phyloP scores from a whole-genome alignment of 2,329 filamentous ascomycete genomes.

The Pestalotiopsis sp. region DNA sequence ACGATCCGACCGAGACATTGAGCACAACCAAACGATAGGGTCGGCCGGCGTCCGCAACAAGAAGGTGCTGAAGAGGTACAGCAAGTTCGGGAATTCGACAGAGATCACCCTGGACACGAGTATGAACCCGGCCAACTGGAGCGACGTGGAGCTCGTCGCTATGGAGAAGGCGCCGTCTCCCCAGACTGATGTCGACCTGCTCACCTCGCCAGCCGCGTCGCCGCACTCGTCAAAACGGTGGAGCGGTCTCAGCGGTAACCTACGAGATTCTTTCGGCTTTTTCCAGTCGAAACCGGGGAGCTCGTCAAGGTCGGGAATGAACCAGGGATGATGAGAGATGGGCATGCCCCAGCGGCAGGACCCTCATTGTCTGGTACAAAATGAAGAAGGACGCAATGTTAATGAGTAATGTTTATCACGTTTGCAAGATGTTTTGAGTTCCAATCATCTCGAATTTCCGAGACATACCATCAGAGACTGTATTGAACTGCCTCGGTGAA shows the following conservation, averaged over 20 bases:
- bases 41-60: background rate
- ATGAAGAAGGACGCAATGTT: too few species aligned
- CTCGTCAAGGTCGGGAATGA: background rate
- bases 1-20: background rate
- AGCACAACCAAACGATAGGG: background rate
- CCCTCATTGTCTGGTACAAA: too few species aligned
- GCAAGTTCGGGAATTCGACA: background rate
- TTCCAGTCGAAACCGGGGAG: background rate
- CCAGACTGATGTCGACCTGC: background rate
- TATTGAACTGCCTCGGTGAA: too few species aligned
- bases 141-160: slow-evolving; percentile 10
- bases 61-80: background rate
- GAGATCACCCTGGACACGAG: slow-evolving; percentile 6
- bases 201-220: background rate
- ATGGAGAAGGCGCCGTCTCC: background rate
- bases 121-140: background rate
- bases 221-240: background rate
- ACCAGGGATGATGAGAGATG: background rate
- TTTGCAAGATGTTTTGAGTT: too few species aligned
- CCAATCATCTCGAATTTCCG: too few species aligned
- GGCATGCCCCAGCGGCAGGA: too few species aligned
- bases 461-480: too few species aligned
- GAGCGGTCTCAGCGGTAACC: background rate
- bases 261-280: background rate
- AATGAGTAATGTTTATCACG: too few species aligned